Evolutionary conservation across 1,284 basidiomycete genomes (phyloP), one percentile per base, ranked within the genome.

Genomic region (Sporisorium scitamineum): DNA sequence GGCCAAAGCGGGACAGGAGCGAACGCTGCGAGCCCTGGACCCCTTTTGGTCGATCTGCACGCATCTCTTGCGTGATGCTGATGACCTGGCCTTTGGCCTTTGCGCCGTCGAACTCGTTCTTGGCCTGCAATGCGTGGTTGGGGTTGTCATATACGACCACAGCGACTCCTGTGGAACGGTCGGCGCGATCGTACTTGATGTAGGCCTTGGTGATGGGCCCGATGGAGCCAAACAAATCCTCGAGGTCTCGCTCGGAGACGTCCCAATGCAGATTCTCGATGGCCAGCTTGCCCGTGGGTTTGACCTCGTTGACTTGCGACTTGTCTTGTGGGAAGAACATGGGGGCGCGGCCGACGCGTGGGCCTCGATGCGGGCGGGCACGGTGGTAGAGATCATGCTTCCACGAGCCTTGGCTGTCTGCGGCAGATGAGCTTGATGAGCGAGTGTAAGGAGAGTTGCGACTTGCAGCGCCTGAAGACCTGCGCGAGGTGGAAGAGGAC

Each of bases 171-270:
- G 90, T 91, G 53, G 95, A 97, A 84, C 95, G 92, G 78, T 95
- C 95, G 81, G 94, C 95, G 83, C 92, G 91, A 88, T 97, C 95
- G 87, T 95, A 98, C 95, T 92, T 94, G 88, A 97, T 95, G 87
- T 90, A 88, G 87, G 95, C 93, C 87, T 92, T 91, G 84, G 92
- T 90, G 85, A 98, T 91, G 86, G 93, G 93, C 87, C 95, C 95
- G 85, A 94, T 92, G 86, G 93, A 91, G 78, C 92, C 91, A 88
- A 97, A 98, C 80, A 97, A 94, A 39, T 64, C 56, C 29, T 69
- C 56, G 54, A 82, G 72, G 87, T 97, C 95, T 87, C 91, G 91
- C 82, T 92, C 89, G 65, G 92, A 93, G 54, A 98, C 91, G 81
- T 97, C 95, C 81, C 97, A 98, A 87, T 98, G 95, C 80, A 98